phyloP scores from a whole-genome alignment of 1,284 basidiomycete species.

The Irpex sp. region DNA sequence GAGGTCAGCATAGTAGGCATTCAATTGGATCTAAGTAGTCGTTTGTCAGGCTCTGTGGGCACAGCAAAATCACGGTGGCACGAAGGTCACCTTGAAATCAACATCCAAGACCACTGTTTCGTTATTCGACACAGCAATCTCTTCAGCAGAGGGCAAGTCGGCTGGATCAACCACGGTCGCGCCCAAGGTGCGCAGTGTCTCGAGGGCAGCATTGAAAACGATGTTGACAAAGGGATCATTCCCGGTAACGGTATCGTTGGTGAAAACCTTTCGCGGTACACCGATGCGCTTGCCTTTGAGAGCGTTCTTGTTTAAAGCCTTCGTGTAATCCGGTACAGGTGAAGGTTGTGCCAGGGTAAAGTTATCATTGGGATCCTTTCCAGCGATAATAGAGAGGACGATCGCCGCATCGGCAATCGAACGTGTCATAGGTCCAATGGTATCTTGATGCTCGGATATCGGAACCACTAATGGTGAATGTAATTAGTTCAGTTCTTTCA shows the following conservation, averaged over 20 bases:
- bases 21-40: slow-evolving; percentile 42
- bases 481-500: slow-evolving; percentile 7
- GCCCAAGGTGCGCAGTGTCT: slow-evolving; percentile 45
- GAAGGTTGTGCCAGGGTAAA: slow-evolving; percentile 56
- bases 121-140: slow-evolving; percentile 45
- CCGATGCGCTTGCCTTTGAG: slow-evolving; percentile 58
- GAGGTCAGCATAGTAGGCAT: slow-evolving; percentile 42
- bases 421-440: slow-evolving; percentile 58
- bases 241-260: slow-evolving; percentile 38
- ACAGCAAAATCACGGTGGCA: background rate
- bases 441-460: slow-evolving; percentile 61
- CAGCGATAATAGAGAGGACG: slow-evolving; percentile 58
- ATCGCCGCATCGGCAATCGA: slow-evolving; percentile 57
- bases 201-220: slow-evolving; percentile 48
- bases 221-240: slow-evolving; percentile 40
- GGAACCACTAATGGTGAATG: slow-evolving; percentile 44
- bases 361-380: slow-evolving; percentile 56
- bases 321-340: slow-evolving; percentile 50
- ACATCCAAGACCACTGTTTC: slow-evolving; percentile 49
- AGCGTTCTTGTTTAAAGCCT: slow-evolving; percentile 45
- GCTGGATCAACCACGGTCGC: slow-evolving; percentile 62
- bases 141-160: slow-evolving; percentile 53
- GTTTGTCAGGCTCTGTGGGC: background rate
- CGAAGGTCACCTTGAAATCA: slow-evolving; percentile 50
- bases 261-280: slow-evolving; percentile 45